Percentiles rank a stretch among this genome's conserved stretches.
Conservation (phyloP, 2,329 filamentous ascomycete genomes). For the Trichoderma guizhouense region DNA sequence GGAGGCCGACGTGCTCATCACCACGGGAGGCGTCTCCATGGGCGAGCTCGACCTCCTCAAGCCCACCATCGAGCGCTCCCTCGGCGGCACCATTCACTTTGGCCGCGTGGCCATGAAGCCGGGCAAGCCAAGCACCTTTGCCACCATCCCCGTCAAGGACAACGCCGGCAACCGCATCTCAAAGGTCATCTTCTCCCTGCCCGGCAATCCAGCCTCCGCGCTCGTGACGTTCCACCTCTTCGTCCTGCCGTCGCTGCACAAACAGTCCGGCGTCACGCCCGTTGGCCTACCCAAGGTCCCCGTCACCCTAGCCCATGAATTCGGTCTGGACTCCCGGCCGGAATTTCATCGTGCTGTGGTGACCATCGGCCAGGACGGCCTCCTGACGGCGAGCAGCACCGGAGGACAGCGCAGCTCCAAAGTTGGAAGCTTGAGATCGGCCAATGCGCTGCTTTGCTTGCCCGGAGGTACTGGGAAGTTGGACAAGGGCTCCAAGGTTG, state of each 20-base stretch:
- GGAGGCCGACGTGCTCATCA: slow-evolving; percentile 77
- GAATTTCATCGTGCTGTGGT: slow-evolving; percentile 91
- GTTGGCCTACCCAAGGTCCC: slow-evolving; percentile 69
- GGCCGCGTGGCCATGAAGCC: slow-evolving; percentile 97
- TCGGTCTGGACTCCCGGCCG: slow-evolving; percentile 71
- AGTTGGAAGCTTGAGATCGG: slow-evolving; percentile 82
- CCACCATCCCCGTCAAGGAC: slow-evolving; percentile 70
- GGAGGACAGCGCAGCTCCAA: slow-evolving; percentile 86
- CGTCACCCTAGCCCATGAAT: slow-evolving; percentile 68
- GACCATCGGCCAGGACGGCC: slow-evolving; percentile 61
- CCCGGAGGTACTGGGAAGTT: slow-evolving; percentile 62
- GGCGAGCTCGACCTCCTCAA: slow-evolving; percentile 95
- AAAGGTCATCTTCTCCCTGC: slow-evolving; percentile 82
- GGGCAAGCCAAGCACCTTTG: slow-evolving; percentile 95
- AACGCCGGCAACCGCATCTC: slow-evolving; percentile 54
- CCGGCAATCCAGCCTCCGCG: slow-evolving; percentile 90
- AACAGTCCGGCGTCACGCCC: slow-evolving; percentile 65
- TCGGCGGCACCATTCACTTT: slow-evolving; percentile 93
- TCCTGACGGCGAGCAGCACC: slow-evolving; percentile 73
- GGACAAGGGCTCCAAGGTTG: slow-evolving; percentile 65
- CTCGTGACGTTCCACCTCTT: slow-evolving; percentile 93
- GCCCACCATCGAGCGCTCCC: slow-evolving; percentile 84
- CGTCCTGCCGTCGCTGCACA: slow-evolving; percentile 81
- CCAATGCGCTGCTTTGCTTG: slow-evolving; percentile 81
- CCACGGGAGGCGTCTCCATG: slow-evolving; percentile 95